A percentile compares a stretch with the other conserved stretches of the same genome.
These are phyloP conservation scores for Aureobasidium namibiae DNA, from an alignment of 2,329 filamentous ascomycete species.

Conservation along the genomic window DNA sequence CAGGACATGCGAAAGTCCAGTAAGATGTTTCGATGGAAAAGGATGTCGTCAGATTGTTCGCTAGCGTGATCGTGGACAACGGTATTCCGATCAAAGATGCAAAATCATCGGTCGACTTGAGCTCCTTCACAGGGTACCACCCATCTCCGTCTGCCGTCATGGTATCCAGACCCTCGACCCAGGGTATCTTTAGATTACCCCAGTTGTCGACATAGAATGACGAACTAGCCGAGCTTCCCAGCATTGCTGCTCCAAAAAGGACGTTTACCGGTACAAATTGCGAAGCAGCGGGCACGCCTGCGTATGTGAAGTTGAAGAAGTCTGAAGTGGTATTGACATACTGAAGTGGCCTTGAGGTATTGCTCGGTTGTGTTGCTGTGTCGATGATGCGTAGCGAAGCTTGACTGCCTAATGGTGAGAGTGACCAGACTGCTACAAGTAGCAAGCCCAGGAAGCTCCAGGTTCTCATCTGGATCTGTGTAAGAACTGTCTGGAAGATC, in stretches of 20 bases:
- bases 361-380: neutral
- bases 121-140: neutral
- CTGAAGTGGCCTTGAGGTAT: neutral
- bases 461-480: neutral
- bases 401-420: neutral
- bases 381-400: neutral
- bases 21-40: neutral
- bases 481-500: neutral
- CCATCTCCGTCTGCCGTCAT: neutral
- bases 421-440: neutral
- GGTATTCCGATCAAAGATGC: neutral
- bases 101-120: neutral
- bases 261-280: neutral
- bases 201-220: neutral
- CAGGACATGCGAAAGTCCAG: neutral
- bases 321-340: neutral
- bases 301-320: neutral
- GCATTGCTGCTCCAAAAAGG: neutral
- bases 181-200: neutral
- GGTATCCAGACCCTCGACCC: neutral
- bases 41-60: neutral
- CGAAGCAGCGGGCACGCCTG: neutral
- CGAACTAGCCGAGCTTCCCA: neutral
- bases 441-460: neutral
- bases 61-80: neutral